Conservation (phyloP, 352 stramenopile genomes). For the Thalassiosira oceanica region DNA sequence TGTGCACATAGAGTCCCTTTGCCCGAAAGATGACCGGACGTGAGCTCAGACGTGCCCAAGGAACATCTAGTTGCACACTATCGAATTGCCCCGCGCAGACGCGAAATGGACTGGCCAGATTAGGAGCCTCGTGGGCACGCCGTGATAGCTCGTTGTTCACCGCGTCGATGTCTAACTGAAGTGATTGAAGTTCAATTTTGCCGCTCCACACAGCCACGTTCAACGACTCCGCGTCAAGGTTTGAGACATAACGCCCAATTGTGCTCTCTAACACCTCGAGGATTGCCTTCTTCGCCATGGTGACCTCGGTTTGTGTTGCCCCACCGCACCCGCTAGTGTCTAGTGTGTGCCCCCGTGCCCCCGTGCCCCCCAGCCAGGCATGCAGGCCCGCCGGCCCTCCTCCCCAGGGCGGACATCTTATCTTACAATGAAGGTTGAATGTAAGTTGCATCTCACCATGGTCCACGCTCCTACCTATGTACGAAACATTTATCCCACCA, state of each 20-base stretch:
- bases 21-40: conserved; percentile 68
- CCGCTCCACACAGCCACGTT: conserved; percentile 79
- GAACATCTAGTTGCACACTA: conserved; percentile 75
- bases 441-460: too few species aligned
- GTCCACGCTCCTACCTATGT: too few species aligned
- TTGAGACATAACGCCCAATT: conserved; percentile 80
- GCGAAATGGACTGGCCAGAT: conserved; percentile 69
- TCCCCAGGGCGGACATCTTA: too few species aligned
- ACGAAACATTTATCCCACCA: too few species aligned
- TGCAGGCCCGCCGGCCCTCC: too few species aligned
- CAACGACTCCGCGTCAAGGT: conserved; percentile 74
- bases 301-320: conserved; percentile 5
- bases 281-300: conserved; percentile 80
- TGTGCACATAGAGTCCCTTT: conserved; percentile 56
- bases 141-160: conserved; percentile 74
- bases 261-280: conserved; percentile 78
- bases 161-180: conserved; percentile 68
- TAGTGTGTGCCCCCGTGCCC: too few species aligned
- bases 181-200: conserved; percentile 75
- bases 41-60: conserved; percentile 70
- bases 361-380: too few species aligned
- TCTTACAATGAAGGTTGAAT: too few species aligned
- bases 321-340: too few species aligned
- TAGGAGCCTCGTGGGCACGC: conserved; percentile 61
- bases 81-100: conserved; percentile 66